Base-by-base conservation (phyloP, 139 green algal species). In the Astrephomene gubernaculifera region DNA sequence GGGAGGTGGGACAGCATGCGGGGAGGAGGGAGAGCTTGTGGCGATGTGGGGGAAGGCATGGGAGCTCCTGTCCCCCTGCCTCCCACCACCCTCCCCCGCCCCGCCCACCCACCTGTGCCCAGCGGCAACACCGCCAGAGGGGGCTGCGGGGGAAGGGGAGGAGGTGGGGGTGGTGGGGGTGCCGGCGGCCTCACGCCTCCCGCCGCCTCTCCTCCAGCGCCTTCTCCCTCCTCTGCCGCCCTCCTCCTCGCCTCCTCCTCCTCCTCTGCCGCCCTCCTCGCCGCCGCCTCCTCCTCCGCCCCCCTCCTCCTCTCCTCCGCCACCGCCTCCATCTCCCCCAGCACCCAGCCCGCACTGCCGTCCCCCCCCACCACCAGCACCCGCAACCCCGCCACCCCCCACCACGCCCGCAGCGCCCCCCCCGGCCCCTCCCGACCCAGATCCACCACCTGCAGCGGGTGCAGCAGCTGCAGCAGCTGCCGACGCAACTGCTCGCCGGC, bases 291-390 rank as follows among this genome's bases (percentile, higher is more conserved):
- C 64, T 44, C 71, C 73, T 71, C 45, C 81, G 88, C 70, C 24
- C 24, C 31, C 73, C 36, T 5, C 24, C 24, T 25, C 73, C 36
- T 5, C 60, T 73, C 41, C 41, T 19, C 76, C 29, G 43, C 76
- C 60, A 83, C n/a, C 1, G 24, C 43, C 41, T 96, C 93, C 19
- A 96, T 69, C 44, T 83, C 88, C 52, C 85, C 80, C 64, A 97
- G 88, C 29, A 96, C 88, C 94, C 94, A 97, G 27, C 89, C 94
- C 21, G 94, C 94, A 8, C 93, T 97, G 67, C 96, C 96, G 73
- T 98, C 96, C 2, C 96, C 96, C 8, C 96, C 96, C 31, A 95
- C 81, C 25, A 95, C 93, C 76, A 98, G 73, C 31, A 98, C 71
- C 19, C 94, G 87, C 54, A 96, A 80, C 43, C 88, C 71, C 8